Base-by-base conservation (phyloP, 192 early-diverging fungal species). In the Podila minutissima region DNA sequence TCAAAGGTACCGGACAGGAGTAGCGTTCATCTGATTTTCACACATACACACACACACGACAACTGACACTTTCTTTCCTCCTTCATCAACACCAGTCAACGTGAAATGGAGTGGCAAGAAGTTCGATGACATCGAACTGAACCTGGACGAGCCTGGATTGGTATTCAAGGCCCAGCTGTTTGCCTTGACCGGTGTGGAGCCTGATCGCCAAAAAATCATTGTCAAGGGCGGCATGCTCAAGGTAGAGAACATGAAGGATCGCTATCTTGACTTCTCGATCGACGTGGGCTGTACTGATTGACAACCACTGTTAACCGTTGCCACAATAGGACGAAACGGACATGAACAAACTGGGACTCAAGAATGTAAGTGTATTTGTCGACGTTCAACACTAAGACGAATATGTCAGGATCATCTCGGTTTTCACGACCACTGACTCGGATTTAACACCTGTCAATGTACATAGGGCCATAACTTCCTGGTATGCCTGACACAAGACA, bases 81-180 rank as follows among this genome's bases (percentile, higher is more conserved):
- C 5, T 1, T 41, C 62, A 41, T 74, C 65, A n/a, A 50, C 72
- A 26, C 74, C 66, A 93, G 95, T 98, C 37, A 83, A 84, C 49
- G 94, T 99, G 55, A 99, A 96, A 75, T 98, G 96, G 96, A 92
- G 88, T 78, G 93, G 93, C 68, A 91, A 97, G 71, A 97, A 96
- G 82, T 95, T 89, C 71, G 89, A 94, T 65, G 77, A 89, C 20
- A 82, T 98, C 26, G 92, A 94, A 49, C 72, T 95, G 33, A 96
- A 95, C 64, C 75, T 89, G 2, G 83, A 90, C 32, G 91, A 94
- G 71, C 86, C 95, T 15, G 92, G 89, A n/a, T 74, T 92, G 17
- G 84, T 92, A 8, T 93, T 98, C 86, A 98, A 97, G 82, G 90
- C 87, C 58, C 94, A 96, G 84, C 86, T 99, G 2, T 98, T 87